Conservation (phyloP, 2,329 filamentous ascomycete genomes). For the Septoria linicola region DNA sequence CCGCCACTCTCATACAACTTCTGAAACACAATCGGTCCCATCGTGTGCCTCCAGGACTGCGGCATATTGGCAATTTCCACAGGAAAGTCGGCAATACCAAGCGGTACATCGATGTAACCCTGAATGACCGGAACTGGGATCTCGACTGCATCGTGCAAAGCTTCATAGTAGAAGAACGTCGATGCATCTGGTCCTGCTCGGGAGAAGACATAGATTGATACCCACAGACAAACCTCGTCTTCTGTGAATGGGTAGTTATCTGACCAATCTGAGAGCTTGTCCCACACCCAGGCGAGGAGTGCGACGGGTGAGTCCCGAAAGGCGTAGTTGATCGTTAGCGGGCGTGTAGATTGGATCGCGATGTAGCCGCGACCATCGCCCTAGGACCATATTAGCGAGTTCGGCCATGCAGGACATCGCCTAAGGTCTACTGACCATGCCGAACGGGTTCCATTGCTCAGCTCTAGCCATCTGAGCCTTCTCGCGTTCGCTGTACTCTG, state of each 20-base stretch:
- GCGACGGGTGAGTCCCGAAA: slow-evolving; percentile 66
- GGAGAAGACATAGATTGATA: slow-evolving; percentile 70
- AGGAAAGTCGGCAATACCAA: slow-evolving; percentile 58
- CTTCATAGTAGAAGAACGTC: slow-evolving; percentile 71
- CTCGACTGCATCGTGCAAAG: slow-evolving; percentile 42
- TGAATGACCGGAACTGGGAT: slow-evolving; percentile 38
- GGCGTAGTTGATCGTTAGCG: slow-evolving; percentile 68
- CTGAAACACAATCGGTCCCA: slow-evolving; percentile 61
- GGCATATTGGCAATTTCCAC: slow-evolving; percentile 55
- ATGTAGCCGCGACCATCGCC: slow-evolving; percentile 60
- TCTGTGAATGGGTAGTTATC: slow-evolving; percentile 71
- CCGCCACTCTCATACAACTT: slow-evolving; percentile 51
- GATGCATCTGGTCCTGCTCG: slow-evolving; percentile 66
- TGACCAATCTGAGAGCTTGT: slow-evolving; percentile 76
- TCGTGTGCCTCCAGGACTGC: slow-evolving; percentile 51
- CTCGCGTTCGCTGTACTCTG: slow-evolving; percentile 52
- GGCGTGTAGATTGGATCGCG: slow-evolving; percentile 62
- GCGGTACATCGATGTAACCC: slow-evolving; percentile 49
- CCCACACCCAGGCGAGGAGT: slow-evolving; percentile 74
- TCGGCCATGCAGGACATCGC: too few relatives aligned
- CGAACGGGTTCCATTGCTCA: slow-evolving; percentile 58
- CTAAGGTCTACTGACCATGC: slow-evolving; percentile 5
- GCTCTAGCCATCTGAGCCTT: slow-evolving; percentile 46
- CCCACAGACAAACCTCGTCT: slow-evolving; percentile 73
- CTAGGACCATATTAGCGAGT: background rate